Conservation (phyloP, 495 filamentous ascomycete species). For the Penicillium canescens region DNA sequence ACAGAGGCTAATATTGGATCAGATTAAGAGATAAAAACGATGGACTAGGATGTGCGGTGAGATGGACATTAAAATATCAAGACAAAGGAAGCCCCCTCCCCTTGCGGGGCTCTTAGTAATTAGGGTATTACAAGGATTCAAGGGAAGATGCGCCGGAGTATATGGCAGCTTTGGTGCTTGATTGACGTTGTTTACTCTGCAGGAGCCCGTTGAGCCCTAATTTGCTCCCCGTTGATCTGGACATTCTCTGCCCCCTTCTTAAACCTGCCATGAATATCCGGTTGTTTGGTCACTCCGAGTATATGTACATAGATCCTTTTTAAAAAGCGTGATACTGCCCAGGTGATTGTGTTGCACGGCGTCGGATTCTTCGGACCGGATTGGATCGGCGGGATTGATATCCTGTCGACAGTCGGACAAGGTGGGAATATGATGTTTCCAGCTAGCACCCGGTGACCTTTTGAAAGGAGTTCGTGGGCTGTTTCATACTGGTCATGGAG, state of each 20-base stretch:
- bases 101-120: too few relatives aligned
- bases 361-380: background rate
- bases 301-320: background rate
- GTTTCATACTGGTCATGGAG: background rate
- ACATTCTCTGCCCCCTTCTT: background rate
- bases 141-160: too few relatives aligned
- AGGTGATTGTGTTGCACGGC: background rate
- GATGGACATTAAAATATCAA: too few relatives aligned
- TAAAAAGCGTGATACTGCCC: background rate
- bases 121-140: too few relatives aligned
- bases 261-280: background rate
- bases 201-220: too few relatives aligned
- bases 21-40: too few relatives aligned
- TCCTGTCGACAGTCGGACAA: slow-evolving; percentile 6
- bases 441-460: background rate
- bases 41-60: too few relatives aligned
- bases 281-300: background rate
- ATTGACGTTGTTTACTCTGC: too few relatives aligned
- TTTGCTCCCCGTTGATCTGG: too few relatives aligned
- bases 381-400: slow-evolving; percentile 7
- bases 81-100: too few relatives aligned
- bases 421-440: background rate
- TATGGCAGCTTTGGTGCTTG: too few relatives aligned
- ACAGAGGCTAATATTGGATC: too few relatives aligned
- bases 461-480: background rate